Conservation (phyloP, 306 rosid genomes). For the Cucumis hystrix region DNA sequence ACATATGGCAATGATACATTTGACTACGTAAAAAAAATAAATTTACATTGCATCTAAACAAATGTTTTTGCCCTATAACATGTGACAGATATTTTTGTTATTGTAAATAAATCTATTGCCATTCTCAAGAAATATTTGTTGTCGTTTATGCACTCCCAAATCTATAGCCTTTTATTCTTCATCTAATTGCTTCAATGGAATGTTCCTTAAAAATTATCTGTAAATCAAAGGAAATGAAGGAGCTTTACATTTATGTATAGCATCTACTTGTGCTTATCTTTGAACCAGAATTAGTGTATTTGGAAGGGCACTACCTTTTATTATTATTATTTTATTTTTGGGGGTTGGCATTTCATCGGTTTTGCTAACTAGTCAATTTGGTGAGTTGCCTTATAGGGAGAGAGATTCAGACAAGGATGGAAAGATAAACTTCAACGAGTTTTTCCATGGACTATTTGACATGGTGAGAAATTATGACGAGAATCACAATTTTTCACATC, state of each 20-base stretch:
- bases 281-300: not conserved
- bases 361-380: conserved; percentile 16
- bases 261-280: not conserved
- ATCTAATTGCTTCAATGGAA: not conserved
- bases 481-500: conserved; percentile 47
- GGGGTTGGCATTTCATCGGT: not conserved
- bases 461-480: conserved; percentile 88
- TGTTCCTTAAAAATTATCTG: not conserved
- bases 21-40: not conserved
- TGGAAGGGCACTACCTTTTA: not conserved
- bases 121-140: not conserved
- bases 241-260: not conserved
- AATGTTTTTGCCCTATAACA: not conserved
- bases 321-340: not conserved
- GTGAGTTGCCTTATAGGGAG: conserved; percentile 39
- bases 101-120: not conserved
- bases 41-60: not conserved
- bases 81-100: not conserved
- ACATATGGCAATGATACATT: not conserved
- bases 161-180: not conserved
- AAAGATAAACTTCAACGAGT: conserved; percentile 80
- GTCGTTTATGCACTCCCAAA: not conserved
- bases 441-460: conserved; percentile 96
- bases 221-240: not conserved
- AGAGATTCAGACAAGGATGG: conserved; percentile 86